Evolutionary conservation across 768 basidiomycete species (phyloP), one percentile per base, ranked within the genome.

Genomic region (Lepiota subincarnata): DNA sequence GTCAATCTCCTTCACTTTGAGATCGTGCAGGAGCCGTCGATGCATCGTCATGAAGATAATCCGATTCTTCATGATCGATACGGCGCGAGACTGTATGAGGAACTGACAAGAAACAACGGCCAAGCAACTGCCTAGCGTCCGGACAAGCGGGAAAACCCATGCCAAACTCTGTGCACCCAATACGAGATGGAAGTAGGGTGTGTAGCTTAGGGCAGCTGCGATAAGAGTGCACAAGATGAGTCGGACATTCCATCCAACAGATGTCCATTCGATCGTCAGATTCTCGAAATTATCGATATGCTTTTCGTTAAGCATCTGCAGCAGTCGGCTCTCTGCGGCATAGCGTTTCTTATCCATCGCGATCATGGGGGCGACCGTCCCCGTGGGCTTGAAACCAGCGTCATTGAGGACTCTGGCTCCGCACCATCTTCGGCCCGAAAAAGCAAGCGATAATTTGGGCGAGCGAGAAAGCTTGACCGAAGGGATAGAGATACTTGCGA

Each of bases 91-190:
- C 36, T 63, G 53, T 14, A 59, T 36, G 16, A 60, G 38, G 22
- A 63, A 37, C 28, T 63, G 62, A 10, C 57, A 38, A 10, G 48
- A 47, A 1, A 51, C 56, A 6, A 49, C 55, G 26, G 55, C 53
- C 4, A 60, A 26, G 36, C 37, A 58, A 2, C 57, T 49, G 18
- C 62, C 62, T 7, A 60, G 16, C 14, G 50, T 50, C 31, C 60
- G 37, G 4, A 51, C 11, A 28, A 54, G 7, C 3, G 62, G 62
- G 45, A 55, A 61, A 22, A 43, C 31, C 59, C 62, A 60, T 13
- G 37, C 42, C 10, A 50, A 50, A 24, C 38, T 24, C 8, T 28
- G n/a, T 4, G 14, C 6, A 12, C 49, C 20, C 10, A 36, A 6
- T 16, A 50, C 34, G 1, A 42, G 37, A 20, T 28, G 40, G 48